Base-by-base conservation (phyloP, 805 yeast genomes). In the Kodamaea nitidulidarum region DNA sequence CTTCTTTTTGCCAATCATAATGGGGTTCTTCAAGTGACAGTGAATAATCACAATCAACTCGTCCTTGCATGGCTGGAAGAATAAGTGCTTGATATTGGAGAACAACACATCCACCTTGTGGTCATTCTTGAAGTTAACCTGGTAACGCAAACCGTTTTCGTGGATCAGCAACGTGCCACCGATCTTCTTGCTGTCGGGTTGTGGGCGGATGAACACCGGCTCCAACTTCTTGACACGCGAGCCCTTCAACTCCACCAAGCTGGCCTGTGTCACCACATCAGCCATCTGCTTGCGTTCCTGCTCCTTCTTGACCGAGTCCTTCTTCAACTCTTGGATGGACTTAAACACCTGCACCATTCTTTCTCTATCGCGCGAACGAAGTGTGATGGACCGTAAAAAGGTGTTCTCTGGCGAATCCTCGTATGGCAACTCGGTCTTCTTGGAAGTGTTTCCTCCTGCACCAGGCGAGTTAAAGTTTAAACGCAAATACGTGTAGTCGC, bases 51-150 rank as follows among this genome's bases (percentile, higher is more conserved):
- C 97, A 56, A 91, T 80, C 56, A 93, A 71, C 63, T 93, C 98
- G 47, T 93, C 95, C 56, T 90, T 90, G 56, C 93, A 87, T 5
- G 98, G 95, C 67, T 93, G 98, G 74, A 88, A 93, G 54, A 93
- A 88, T 51, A 93, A 65, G 60, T 93, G 96, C 60, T 90, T 88
- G 54, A 93, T 87, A 63, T 93, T 93, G 40, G 87, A 78, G 60
- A 88, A 93, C 47, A 91, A 65, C 20, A 93, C 76, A 63, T 93
- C 98, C 46, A 93, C 84, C 55, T 78, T 77, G 51, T 88, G 95
- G 54, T 91, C 98, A 12, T 81, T 71, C 55, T 90, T 78, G 47
- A 87, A 73, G 10, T 93, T 82, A 1, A 95, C 83, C 58, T 87
- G 95, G 61, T 90, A 93, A 52, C 98, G 76, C 47, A 93, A 76